Evolutionary conservation across 2,329 filamentous ascomycete genomes (phyloP).

Genomic region (Exophiala sp.): DNA sequence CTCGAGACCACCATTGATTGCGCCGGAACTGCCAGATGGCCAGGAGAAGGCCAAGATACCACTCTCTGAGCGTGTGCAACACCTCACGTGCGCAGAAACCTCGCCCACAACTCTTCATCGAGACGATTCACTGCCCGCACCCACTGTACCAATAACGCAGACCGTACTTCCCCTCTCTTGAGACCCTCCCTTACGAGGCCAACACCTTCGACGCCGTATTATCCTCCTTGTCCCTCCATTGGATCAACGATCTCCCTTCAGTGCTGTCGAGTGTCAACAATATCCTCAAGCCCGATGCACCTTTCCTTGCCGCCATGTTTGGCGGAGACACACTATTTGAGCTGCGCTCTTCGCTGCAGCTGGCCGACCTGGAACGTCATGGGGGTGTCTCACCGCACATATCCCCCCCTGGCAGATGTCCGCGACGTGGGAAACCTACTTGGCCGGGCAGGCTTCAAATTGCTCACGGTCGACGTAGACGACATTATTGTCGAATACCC

Average conservation of each 20-base stretch:
- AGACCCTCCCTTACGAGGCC: conserved; percentile 67
- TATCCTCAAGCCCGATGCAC: conserved; percentile 79
- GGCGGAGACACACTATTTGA: conserved; percentile 93
- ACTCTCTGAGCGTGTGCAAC: conserved; percentile 63
- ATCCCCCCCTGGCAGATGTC: conserved; percentile 85
- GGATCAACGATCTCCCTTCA: conserved; percentile 93
- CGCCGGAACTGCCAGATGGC: conserved; percentile 41
- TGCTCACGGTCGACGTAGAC: conserved; percentile 94
- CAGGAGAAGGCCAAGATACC: conserved; percentile 38
- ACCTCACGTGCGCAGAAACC: conserved; percentile 75
- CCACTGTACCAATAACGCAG: conserved; percentile 69
- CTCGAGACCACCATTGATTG: conserved; percentile 55
- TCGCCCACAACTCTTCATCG: conserved; percentile 73
- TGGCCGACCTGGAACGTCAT: conserved; percentile 81
- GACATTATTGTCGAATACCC: conserved; percentile 96
- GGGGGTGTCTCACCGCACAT: conserved; percentile 91
- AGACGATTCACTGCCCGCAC: conserved; percentile 50
- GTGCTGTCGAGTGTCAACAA: conserved; percentile 78
- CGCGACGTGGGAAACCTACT: conserved; percentile 83
- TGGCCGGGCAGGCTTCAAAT: conserved; percentile 82
- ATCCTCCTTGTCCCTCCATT: conserved; percentile 84
- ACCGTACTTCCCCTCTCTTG: conserved; percentile 62
- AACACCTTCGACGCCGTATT: conserved; percentile 83
- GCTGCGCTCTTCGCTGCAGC: conserved; percentile 83
- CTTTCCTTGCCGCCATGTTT: conserved; percentile 94